These are phyloP conservation scores for Nicotiana undulata DNA, from an alignment of 257 asterid genomes.

Conservation along the genomic window DNA sequence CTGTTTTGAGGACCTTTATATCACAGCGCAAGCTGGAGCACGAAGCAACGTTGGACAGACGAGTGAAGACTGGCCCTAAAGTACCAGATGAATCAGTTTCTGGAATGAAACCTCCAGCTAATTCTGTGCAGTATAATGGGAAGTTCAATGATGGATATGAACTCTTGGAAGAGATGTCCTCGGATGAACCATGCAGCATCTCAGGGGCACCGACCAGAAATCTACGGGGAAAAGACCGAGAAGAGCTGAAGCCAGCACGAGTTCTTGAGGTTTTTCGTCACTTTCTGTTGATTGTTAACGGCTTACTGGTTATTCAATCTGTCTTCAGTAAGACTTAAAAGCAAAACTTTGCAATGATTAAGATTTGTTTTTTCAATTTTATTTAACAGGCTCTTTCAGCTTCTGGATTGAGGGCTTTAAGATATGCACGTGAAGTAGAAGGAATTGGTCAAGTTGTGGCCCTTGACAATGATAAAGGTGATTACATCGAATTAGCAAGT, in stretches of 20 bases:
- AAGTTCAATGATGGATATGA: slow-evolving; percentile 38
- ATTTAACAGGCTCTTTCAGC: slow-evolving; percentile 78
- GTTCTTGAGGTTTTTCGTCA: slow-evolving; percentile 65
- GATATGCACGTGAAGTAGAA: slow-evolving; percentile 93
- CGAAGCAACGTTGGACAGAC: slow-evolving; percentile 38
- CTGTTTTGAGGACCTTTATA: slow-evolving; percentile 76
- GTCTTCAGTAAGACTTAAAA: not conserved
- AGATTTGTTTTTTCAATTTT: not conserved
- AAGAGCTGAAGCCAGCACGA: slow-evolving; percentile 50
- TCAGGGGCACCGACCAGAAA: slow-evolving; percentile 23
- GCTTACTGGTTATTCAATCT: not conserved
- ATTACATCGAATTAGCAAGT: not conserved
- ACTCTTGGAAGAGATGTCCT: slow-evolving; percentile 25
- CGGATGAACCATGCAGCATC: slow-evolving; percentile 30
- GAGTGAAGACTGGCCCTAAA: slow-evolving; percentile 36
- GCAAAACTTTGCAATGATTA: not conserved
- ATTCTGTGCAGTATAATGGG: slow-evolving; percentile 22
- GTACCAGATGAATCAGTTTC: slow-evolving; percentile 10
- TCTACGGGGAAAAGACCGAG: slow-evolving; percentile 29
- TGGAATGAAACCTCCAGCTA: slow-evolving; percentile 19
- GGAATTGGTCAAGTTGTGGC: slow-evolving; percentile 93
- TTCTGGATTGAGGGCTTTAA: slow-evolving; percentile 89
- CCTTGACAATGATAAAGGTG: slow-evolving; percentile 85
- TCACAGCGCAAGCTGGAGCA: slow-evolving; percentile 59
- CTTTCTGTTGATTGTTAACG: not conserved